Evolutionary conservation across 2,329 filamentous ascomycete genomes (phyloP).

Genomic region (Xylaria multiplex): DNA sequence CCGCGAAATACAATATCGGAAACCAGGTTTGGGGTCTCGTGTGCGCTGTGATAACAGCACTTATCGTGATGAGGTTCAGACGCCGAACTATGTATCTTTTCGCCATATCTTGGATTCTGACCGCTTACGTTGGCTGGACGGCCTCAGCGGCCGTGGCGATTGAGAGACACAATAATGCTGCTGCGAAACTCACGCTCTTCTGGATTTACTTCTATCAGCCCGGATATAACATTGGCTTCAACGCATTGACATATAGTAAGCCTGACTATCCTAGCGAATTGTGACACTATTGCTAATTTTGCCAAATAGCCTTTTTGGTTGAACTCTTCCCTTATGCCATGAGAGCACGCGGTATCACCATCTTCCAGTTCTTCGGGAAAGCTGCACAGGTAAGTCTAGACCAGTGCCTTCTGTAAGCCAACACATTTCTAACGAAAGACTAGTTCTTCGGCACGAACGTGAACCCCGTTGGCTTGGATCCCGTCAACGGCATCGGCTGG

Average conservation of each 20-base stretch:
- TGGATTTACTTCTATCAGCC: constrained; percentile 67
- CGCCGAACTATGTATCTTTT: constrained; percentile 63
- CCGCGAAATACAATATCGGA: constrained; percentile 59
- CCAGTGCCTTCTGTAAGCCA: neutral
- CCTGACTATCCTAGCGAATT: no score
- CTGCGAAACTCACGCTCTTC: constrained; percentile 58
- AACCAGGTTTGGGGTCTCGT: constrained; percentile 60
- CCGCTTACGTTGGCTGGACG: constrained; percentile 66
- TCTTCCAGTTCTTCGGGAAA: constrained; percentile 50
- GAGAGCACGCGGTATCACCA: constrained; percentile 63
- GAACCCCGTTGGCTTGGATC: constrained; percentile 50
- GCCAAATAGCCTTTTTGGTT: constrained; percentile 55
- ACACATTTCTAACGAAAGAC: constrained; percentile 11
- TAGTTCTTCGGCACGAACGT: constrained; percentile 57
- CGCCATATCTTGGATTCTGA: constrained; percentile 61
- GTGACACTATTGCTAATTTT: neutral
- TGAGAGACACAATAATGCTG: constrained; percentile 43
- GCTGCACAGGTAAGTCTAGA: constrained; percentile 42
- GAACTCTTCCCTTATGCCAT: constrained; percentile 65
- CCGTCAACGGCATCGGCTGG: constrained; percentile 45
- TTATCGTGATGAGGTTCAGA: constrained; percentile 57
- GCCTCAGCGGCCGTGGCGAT: constrained; percentile 54
- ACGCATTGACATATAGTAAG: constrained; percentile 67
- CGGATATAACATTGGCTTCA: constrained; percentile 69
- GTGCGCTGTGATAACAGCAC: constrained; percentile 55